Evolutionary conservation across 345 rosid species (phyloP), one percentile per base, ranked within the genome.

Genomic region (Euclidium syriacum): DNA sequence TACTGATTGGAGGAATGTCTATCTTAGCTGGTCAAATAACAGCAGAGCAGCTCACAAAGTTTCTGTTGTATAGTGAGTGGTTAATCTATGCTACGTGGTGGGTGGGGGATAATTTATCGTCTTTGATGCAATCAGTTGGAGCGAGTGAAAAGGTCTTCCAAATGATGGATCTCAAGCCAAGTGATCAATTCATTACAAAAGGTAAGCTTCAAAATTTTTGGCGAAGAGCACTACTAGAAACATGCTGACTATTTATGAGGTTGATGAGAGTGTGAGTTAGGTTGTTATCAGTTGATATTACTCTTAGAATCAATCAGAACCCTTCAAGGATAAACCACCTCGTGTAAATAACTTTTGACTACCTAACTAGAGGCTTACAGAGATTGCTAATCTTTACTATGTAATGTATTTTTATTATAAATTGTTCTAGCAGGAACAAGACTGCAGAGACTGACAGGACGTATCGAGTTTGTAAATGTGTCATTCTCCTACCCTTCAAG

Each of bases 121-220:
- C 84, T 39, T 66, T 94, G 73, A 89, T 94, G 97, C 99, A 94
- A 72, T 90, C 99, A 56, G 83, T 89, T 67, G 99, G 99, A 59
- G 99, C 99, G 26, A 94, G 97, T 60, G 99, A 89, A 80, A 94
- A 89, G 74, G 99, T 94, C 66, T 94, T 94, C 78, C 95, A 89
- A 51, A 75, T 94, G 81, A 94, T 94, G 96, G 96, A 94, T 83
- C 90, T 92, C 72, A 62, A 73, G 72, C 87, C 87, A 29, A 87
- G 97, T 77, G 81, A 76, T 35, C 98, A 87, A 57, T 87, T 92
- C 66, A 56, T 56, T 46, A 77, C 95, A 25, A 70, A 87, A 87
- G 98, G 98, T 74, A 79, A 85, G 85, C 50, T 62, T 32, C 48
- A 52, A 0, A 8, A 52, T 51, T 43, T 47, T 49, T 19, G 14